Conservation (phyloP, 2,329 filamentous ascomycete genomes). For the Botrytis sinoallii region DNA sequence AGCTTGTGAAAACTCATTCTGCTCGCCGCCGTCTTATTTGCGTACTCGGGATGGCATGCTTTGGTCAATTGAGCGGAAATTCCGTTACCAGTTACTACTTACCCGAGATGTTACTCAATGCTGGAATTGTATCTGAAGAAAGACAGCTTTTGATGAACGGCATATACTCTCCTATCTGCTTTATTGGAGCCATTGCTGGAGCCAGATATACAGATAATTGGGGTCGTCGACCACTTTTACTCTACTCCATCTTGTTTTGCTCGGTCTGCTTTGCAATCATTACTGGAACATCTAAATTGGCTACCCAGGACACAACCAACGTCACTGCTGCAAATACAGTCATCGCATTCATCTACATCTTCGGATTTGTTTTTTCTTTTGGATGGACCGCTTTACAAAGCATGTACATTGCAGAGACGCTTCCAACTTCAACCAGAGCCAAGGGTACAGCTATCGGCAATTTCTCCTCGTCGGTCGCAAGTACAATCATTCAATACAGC, state of each 20-base stretch:
- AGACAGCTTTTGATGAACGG: conserved; percentile 45
- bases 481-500: conserved; percentile 40
- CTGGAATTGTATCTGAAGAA: conserved; percentile 39
- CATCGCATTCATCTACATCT: conserved; percentile 52
- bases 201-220: conserved; percentile 29
- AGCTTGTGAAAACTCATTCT: conserved; percentile 32
- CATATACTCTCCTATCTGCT: conserved; percentile 30
- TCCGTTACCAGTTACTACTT: conserved; percentile 30
- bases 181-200: conserved; percentile 39
- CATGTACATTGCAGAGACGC: conserved; percentile 49
- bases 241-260: conserved; percentile 47
- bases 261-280: conserved; percentile 49
- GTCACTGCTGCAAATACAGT: conserved; percentile 44
- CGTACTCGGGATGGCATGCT: conserved; percentile 36
- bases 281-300: conserved; percentile 47
- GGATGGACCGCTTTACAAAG: conserved; percentile 50
- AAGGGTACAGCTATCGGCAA: conserved; percentile 45
- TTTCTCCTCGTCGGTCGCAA: conserved; percentile 40
- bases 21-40: conserved; percentile 34
- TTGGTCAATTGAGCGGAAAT: conserved; percentile 40
- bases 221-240: conserved; percentile 41
- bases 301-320: conserved; percentile 23
- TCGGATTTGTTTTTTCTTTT: conserved; percentile 50
- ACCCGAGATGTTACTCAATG: conserved; percentile 28
- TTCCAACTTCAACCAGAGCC: conserved; percentile 45